Evolutionary conservation across 169 alveolate genomes (phyloP), one percentile per base, ranked within the genome.

Genomic region (Eimeria necatrix): DNA sequence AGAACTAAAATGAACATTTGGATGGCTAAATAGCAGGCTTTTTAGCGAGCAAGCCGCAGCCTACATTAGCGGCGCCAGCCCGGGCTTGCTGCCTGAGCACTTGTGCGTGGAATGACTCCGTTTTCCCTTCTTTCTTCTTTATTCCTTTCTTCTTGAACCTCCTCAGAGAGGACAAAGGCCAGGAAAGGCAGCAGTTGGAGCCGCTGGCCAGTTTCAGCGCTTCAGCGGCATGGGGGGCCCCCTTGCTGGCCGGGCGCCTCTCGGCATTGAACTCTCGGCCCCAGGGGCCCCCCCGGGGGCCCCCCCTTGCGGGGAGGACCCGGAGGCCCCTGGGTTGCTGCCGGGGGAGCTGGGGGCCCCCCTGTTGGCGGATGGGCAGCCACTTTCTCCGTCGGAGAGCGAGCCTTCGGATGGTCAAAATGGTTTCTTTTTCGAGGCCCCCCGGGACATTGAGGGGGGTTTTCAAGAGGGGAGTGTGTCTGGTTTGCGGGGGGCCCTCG

Each of bases 221-320:
- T n/a, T n/a, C n/a, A n/a, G 64, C 64, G 14, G 64, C 8, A 56
- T 56, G 78, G 26, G 78, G 78, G 26, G 78, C 46, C 78, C 78
- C 41, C 78, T 16, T 6, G 26, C 48, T 8, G 0, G 12, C 5
- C 46, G 78, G 78, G 78, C 46, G 12, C 48, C n/a, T 32, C 78
- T n/a, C 12, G 41, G 41, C 41, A 68, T 68, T 22, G 78, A 68
- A 32, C 78, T 68, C 46, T 68, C 78, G 12, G 78, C 41, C n/a
- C 78, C 78, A 8, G n/a, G n/a, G n/a, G n/a, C n/a, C n/a, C n/a
- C 18, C 4, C n/a, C 46, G 78, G 78, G 49, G 18, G 26, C 26
- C 78, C 49, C 78, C 22, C 26, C 26, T 32, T 68, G 78, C 22
- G 2, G 78, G n/a, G 78, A 22, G 78, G 41, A 4, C 78, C 46